phyloP scores from a whole-genome alignment of 2,329 filamentous ascomycete species.

The Aspergillus nomiae region DNA sequence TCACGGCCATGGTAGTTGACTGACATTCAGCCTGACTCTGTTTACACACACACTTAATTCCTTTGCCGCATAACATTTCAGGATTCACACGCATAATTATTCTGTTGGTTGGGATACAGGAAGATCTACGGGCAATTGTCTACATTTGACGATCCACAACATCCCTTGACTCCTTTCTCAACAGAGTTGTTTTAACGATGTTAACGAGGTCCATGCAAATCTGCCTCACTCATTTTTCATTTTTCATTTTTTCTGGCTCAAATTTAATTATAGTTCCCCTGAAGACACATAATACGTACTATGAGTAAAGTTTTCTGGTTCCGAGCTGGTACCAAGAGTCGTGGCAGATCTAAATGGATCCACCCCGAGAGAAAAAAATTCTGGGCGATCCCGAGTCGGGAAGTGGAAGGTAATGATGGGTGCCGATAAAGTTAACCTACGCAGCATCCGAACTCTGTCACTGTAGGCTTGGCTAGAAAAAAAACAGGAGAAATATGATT shows the following conservation, averaged over 20 bases:
- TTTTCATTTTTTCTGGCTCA: not conserved
- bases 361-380: conserved; percentile 6
- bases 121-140: not conserved
- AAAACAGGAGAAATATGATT: no score
- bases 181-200: conserved; percentile 3
- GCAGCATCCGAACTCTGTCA: not conserved
- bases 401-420: not conserved
- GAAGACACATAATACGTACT: not conserved
- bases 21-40: not conserved
- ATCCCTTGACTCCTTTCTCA: conserved; percentile 4
- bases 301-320: conserved; percentile 4
- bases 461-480: no score
- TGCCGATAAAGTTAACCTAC: not conserved
- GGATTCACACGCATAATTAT: not conserved
- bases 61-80: not conserved
- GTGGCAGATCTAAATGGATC: conserved; percentile 1
- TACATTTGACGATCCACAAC: not conserved
- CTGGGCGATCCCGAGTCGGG: conserved; percentile 8
- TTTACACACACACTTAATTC: not conserved
- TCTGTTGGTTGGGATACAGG: not conserved
- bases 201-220: not conserved
- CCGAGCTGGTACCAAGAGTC: conserved; percentile 1
- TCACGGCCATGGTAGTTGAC: not conserved
- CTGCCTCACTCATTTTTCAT: not conserved
- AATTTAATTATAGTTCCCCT: not conserved